Evolutionary conservation across 176 grass and related monocot species (phyloP), one percentile per base, ranked within the genome.

Genomic region (Cocos nucifera): DNA sequence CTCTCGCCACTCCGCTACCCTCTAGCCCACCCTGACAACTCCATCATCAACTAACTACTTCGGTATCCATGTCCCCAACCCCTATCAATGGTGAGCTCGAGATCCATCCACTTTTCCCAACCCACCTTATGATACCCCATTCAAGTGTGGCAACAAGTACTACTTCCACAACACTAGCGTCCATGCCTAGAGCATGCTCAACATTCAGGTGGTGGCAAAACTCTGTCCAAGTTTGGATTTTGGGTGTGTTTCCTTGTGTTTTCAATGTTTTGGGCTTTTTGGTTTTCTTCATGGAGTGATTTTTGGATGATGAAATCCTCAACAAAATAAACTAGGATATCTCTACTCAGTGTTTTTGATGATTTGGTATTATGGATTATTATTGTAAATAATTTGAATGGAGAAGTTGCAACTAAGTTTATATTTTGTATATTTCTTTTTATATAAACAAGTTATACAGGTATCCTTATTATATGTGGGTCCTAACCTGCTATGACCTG

Each of bases 121-220:
- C 60, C 90, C 86, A 5, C 90, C 83, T 22, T 74, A 95, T 17
- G 77, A 39, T 24, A 85, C 82, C 10, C 90, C 90, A 1, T 89
- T 84, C 82, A 82, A 83, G 56, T 79, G 80, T 6, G 90, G 90
- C 35, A 25, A 58, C 63, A 95, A 95, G 57, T 89, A 86, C 64
- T 73, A 95, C 74, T 79, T 79, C 67, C 86, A 89, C 70, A 95
- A 95, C 74, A 71, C 91, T 15, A 82, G 91, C 6, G 86, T 90
- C n/a, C 91, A 95, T 66, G 79, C 83, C 14, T 86, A 95, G 71
- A 95, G 90, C 59, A 86, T 95, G 12, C 80, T 95, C 65, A 89
- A 95, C 48, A 75, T 89, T 54, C 90, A 84, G 73, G 90, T 95
- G 76, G 61, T 22, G 19, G 19, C 4, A 4, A 14, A 64, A 17